Conservation (phyloP, 2,329 filamentous ascomycete genomes). For the Fusarium brachygibbosum region DNA sequence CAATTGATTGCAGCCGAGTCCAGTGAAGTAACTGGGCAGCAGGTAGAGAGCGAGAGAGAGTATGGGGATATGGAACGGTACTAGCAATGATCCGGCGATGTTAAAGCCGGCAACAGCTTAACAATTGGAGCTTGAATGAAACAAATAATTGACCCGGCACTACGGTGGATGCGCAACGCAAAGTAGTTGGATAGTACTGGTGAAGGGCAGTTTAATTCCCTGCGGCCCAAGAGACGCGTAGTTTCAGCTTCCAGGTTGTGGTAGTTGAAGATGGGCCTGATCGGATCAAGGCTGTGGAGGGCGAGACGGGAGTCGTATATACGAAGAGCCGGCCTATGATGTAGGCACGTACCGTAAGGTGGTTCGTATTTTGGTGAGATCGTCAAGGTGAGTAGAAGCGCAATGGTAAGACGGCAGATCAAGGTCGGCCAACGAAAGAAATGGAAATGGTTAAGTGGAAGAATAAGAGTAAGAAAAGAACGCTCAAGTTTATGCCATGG, state of each 20-base stretch:
- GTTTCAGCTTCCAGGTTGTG: conserved; percentile 25
- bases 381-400: conserved; percentile 26
- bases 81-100: conserved; percentile 13
- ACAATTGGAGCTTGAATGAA: conserved; percentile 21
- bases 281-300: conserved; percentile 29
- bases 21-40: conserved; percentile 23
- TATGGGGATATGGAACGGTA: conserved; percentile 27
- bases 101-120: conserved; percentile 28
- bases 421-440: conserved; percentile 15
- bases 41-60: not conserved
- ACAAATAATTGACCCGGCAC: conserved; percentile 16
- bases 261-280: conserved; percentile 26
- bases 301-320: conserved; percentile 43
- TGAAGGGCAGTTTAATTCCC: conserved; percentile 19
- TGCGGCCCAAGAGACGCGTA: conserved; percentile 12
- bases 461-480: conserved; percentile 25
- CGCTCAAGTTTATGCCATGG: conserved; percentile 38
- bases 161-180: conserved; percentile 22
- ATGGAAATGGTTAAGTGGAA: conserved; percentile 29
- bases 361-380: not conserved
- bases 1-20: conserved; percentile 31
- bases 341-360: conserved; percentile 7
- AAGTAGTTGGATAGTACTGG: conserved; percentile 19
- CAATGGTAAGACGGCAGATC: conserved; percentile 26
- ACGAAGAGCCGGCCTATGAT: conserved; percentile 34